These are phyloP conservation scores for Leishmania arabica DNA, from an alignment of 208 protist genomes.

Conservation along the genomic window DNA sequence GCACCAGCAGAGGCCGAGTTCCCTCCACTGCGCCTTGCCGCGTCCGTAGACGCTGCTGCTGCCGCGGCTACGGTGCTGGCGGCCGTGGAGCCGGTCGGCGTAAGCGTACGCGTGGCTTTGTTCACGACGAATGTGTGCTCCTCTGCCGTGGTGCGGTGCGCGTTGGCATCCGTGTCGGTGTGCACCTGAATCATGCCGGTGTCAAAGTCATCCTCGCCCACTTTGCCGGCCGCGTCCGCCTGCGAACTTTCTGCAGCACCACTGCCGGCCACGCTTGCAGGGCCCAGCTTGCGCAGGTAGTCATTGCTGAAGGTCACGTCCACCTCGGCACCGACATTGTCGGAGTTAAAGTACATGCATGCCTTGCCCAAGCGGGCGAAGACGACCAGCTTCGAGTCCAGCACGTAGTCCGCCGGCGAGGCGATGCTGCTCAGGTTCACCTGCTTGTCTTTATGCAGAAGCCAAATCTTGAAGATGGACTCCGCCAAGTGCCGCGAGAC, in stretches of 20 bases:
- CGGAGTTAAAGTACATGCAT: slow-evolving; percentile 29
- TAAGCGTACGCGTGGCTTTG: slow-evolving; percentile 24
- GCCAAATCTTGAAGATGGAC: slow-evolving; percentile 67
- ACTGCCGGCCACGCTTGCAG: neutral
- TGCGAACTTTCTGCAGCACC: neutral
- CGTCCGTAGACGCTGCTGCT: neutral
- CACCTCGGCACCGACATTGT: slow-evolving; percentile 32
- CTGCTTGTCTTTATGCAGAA: slow-evolving; percentile 50
- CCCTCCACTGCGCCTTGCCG: slow-evolving; percentile 1
- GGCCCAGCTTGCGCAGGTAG: slow-evolving; percentile 29
- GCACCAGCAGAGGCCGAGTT: neutral
- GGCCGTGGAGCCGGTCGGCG: neutral
- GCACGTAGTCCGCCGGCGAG: slow-evolving; percentile 59
- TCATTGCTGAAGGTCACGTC: slow-evolving; percentile 39
- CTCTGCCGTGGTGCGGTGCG: slow-evolving; percentile 2
- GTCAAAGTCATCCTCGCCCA: slow-evolving; percentile 23
- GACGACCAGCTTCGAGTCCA: slow-evolving; percentile 55
- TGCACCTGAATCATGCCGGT: slow-evolving; percentile 31
- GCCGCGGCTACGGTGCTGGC: neutral
- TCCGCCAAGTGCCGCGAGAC: slow-evolving; percentile 58
- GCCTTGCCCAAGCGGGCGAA: slow-evolving; percentile 53
- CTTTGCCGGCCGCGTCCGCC: neutral
- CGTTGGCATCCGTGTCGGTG: slow-evolving; percentile 29
- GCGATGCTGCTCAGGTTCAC: slow-evolving; percentile 67
- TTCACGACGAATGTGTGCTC: slow-evolving; percentile 32